Conservation (phyloP, 305 asterid species). For the Salvia sclarea region DNA sequence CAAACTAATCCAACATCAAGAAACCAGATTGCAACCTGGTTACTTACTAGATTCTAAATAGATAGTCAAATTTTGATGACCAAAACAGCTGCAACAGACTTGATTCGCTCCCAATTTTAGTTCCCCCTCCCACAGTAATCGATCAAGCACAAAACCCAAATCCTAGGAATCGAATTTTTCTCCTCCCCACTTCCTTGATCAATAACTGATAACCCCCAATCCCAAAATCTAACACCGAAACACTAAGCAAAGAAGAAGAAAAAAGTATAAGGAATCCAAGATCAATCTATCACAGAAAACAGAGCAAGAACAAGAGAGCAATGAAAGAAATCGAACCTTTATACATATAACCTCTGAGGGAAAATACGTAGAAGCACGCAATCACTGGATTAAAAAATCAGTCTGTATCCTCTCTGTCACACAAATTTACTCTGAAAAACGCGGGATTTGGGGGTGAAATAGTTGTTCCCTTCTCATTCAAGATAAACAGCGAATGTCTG, state of each 20-base stretch:
- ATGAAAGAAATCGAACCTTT: slow-evolving; percentile 31
- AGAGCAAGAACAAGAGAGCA: background rate
- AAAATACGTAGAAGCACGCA: slow-evolving; percentile 35
- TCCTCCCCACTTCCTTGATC: slow-evolving; percentile 23
- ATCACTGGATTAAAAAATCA: slow-evolving; percentile 29
- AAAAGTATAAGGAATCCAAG: slow-evolving; percentile 1
- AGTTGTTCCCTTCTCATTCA: slow-evolving; percentile 24
- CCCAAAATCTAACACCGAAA: slow-evolving; percentile 26
- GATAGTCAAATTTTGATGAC: slow-evolving; percentile 18
- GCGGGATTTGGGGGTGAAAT: slow-evolving; percentile 34
- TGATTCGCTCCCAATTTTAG: slow-evolving; percentile 6
- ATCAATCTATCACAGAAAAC: slow-evolving; percentile 1
- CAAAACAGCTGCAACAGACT: slow-evolving; percentile 25
- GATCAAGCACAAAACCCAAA: slow-evolving; percentile 14
- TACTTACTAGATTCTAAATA: slow-evolving; percentile 10
- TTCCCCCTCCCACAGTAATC: slow-evolving; percentile 16
- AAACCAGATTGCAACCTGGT: slow-evolving; percentile 15
- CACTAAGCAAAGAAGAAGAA: slow-evolving; percentile 7
- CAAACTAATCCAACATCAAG: slow-evolving; percentile 21
- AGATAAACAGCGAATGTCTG: slow-evolving; percentile 35
- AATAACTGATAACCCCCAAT: slow-evolving; percentile 5
- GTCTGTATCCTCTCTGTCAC: slow-evolving; percentile 37
- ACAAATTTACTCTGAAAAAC: slow-evolving; percentile 27
- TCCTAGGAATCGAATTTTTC: background rate
- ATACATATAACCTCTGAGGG: slow-evolving; percentile 25